phyloP scores from a whole-genome alignment of 2,329 filamentous ascomycete genomes.

The Nothomitra cinnamomea region DNA sequence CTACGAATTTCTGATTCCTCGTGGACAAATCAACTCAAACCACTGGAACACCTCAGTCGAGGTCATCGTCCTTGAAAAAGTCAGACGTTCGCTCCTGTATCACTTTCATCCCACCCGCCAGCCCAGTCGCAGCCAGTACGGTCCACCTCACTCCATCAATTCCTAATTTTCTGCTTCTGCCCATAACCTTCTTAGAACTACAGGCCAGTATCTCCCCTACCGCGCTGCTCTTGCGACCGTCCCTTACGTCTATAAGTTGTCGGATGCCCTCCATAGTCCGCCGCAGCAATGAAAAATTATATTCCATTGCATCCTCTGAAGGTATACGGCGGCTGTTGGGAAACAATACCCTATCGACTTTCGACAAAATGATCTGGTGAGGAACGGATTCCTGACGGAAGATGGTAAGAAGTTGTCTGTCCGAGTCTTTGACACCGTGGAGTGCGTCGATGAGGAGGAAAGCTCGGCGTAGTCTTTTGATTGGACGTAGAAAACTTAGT shows the following conservation, averaged over 20 bases:
- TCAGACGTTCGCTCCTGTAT: not conserved
- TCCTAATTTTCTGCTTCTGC: constrained; percentile 33
- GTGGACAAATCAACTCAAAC: too few species aligned
- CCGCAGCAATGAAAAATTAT: constrained; percentile 18
- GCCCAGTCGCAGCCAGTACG: constrained; percentile 42
- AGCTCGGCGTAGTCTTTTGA: constrained; percentile 34
- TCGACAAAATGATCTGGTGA: constrained; percentile 49
- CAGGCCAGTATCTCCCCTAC: constrained; percentile 44
- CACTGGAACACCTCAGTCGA: too few species aligned
- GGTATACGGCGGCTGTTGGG: not conserved
- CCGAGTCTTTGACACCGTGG: constrained; percentile 45
- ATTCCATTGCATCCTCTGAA: not conserved
- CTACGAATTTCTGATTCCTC: too few species aligned
- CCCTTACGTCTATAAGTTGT: constrained; percentile 25
- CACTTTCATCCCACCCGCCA: constrained; percentile 24
- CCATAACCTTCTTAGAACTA: constrained; percentile 32
- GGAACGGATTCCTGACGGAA: constrained; percentile 39
- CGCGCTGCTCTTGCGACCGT: constrained; percentile 20
- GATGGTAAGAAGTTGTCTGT: constrained; percentile 37
- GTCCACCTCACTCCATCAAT: constrained; percentile 47
- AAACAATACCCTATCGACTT: constrained; percentile 40
- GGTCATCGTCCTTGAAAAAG: too few species aligned
- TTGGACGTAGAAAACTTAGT: not conserved
- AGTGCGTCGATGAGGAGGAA: constrained; percentile 48
- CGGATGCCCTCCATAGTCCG: constrained; percentile 23